A percentile compares a stretch with the other conserved stretches of the same genome.
phyloP scores from a whole-genome alignment of 1,139 yeast species.

The Taphrina pruni region DNA sequence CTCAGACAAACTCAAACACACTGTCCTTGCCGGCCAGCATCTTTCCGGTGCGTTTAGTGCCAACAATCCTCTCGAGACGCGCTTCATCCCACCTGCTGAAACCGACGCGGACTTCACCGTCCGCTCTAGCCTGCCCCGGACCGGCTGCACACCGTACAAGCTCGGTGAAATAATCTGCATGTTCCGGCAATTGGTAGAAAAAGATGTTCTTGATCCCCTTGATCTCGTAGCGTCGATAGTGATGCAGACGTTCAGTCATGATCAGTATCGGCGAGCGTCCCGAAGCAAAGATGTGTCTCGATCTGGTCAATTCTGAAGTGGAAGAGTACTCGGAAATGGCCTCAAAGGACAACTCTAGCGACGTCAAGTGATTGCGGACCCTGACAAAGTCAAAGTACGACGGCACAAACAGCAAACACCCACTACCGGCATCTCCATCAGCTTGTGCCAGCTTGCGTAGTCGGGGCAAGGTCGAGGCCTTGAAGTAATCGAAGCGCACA shows the following conservation, averaged over 20 bases:
- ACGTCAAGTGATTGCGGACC: constrained; percentile 69
- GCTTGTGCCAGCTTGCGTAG: constrained; percentile 57
- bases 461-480: constrained; percentile 73
- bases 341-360: constrained; percentile 56
- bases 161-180: constrained; percentile 83
- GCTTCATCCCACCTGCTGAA: constrained; percentile 84
- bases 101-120: constrained; percentile 63
- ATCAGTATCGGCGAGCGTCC: constrained; percentile 75
- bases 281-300: constrained; percentile 67
- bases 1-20: constrained; percentile 47
- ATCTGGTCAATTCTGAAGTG: constrained; percentile 70
- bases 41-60: constrained; percentile 65
- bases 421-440: constrained; percentile 55
- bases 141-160: constrained; percentile 60
- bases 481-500: constrained; percentile 77
- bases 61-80: constrained; percentile 81
- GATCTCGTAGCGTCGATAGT: constrained; percentile 81
- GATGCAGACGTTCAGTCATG: constrained; percentile 92
- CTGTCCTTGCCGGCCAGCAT: constrained; percentile 48
- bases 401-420: constrained; percentile 80
- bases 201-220: constrained; percentile 84
- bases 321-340: constrained; percentile 82
- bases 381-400: constrained; percentile 86
- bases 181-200: constrained; percentile 82
- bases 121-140: constrained; percentile 49